Conservation (phyloP, 1,139 yeast species). For the Candida tropicalis region DNA sequence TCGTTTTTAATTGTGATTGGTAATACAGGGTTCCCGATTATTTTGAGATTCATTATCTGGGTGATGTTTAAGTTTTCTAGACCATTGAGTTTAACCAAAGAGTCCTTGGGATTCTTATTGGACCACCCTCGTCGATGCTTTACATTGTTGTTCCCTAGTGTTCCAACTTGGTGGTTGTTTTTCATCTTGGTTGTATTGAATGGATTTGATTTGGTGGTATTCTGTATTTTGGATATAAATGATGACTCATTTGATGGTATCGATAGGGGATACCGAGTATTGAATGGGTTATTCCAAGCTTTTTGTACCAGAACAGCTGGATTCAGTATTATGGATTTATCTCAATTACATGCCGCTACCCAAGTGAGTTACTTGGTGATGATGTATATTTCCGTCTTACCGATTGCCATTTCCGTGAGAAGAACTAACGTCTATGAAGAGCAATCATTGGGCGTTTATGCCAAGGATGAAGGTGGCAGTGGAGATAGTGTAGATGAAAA, state of each 20-base stretch:
- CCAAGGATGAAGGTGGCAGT: constrained; percentile 38
- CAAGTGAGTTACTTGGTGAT: constrained; percentile 92
- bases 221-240: constrained; percentile 73
- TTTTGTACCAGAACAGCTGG: constrained; percentile 96
- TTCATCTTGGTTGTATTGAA: constrained; percentile 72
- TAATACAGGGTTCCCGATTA: constrained; percentile 89
- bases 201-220: constrained; percentile 75
- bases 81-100: constrained; percentile 65
- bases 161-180: constrained; percentile 95
- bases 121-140: constrained; percentile 98
- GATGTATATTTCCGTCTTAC: constrained; percentile 98
- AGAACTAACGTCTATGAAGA: constrained; percentile 97
- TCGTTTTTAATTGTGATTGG: constrained; percentile 82
- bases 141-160: constrained; percentile 85
- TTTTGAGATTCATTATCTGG: constrained; percentile 83
- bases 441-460: constrained; percentile 86
- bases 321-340: constrained; percentile 68
- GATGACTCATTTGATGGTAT: constrained; percentile 49
- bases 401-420: constrained; percentile 93
- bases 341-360: constrained; percentile 81
- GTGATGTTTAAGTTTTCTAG: constrained; percentile 65
- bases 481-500: constrained; percentile 31
- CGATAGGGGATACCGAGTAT: constrained; percentile 66
- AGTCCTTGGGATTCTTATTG: constrained; percentile 80
- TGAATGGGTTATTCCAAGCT: constrained; percentile 89